These are phyloP conservation scores for Paramecium caudatum DNA, from an alignment of 73 alveolate genomes.

Conservation along the genomic window DNA sequence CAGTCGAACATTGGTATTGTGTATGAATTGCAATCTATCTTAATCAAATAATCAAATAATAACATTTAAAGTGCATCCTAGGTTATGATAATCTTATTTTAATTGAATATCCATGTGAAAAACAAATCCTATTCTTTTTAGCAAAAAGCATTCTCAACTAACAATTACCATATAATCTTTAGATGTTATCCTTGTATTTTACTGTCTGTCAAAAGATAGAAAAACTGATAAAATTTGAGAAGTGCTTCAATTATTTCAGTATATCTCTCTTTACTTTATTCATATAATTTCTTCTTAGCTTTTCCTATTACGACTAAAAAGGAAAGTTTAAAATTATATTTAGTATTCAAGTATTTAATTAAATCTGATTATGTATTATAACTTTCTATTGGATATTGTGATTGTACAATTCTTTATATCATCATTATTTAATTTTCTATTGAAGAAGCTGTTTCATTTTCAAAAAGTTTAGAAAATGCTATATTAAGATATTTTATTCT, in stretches of 20 bases:
- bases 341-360: slow-evolving; percentile 28
- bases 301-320: slow-evolving; percentile 44
- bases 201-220: slow-evolving; percentile 25
- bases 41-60: slow-evolving; percentile 55
- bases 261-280: not conserved
- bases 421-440: not conserved
- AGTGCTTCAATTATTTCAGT: slow-evolving; percentile 39
- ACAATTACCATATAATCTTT: slow-evolving; percentile 9
- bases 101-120: slow-evolving; percentile 25
- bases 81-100: not conserved
- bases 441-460: slow-evolving; percentile 7
- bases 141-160: slow-evolving; percentile 28
- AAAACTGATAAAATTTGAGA: slow-evolving; percentile 18
- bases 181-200: slow-evolving; percentile 28
- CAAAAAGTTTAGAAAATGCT: slow-evolving; percentile 34
- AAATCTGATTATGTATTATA: slow-evolving; percentile 38
- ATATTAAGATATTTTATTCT: slow-evolving; percentile 24
- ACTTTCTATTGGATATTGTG: slow-evolving; percentile 19
- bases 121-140: slow-evolving; percentile 31
- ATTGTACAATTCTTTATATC: slow-evolving; percentile 1
- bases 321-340: slow-evolving; percentile 40
- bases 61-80: slow-evolving; percentile 38
- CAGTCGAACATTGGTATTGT: slow-evolving; percentile 24
- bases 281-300: not conserved
- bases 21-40: slow-evolving; percentile 51